Base-by-base conservation (phyloP, 2,329 filamentous ascomycete species). In the Rutstroemia sp. region DNA sequence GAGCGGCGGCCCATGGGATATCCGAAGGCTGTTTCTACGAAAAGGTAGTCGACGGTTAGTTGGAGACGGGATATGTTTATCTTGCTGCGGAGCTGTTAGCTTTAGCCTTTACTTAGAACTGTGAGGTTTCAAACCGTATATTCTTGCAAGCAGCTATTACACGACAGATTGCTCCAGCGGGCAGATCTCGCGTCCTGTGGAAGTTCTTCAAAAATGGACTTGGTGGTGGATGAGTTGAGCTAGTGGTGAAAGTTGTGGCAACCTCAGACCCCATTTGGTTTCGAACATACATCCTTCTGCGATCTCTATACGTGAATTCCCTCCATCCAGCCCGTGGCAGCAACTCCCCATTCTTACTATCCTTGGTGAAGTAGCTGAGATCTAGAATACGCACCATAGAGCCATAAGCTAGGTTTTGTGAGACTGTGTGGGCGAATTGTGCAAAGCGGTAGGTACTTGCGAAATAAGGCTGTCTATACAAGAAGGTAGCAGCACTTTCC, bases 361-460 rank as follows among this genome's bases (percentile, higher is more conserved):
- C 47, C 21, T 56, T 55, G 9, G 19, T n/a, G 25, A 65, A 62
- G n/a, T 57, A 48, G 18, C 59, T 61, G 10, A 66, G 54, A 52
- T 66, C 62, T 4, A 66, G 51, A 12, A 44, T 51, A 6, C 56
- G 61, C 4, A 66, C 65, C 41, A 62, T 41, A 16, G 39, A 23
- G 4, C 60, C 62, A 49, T 62, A 62, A 21, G 54, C 48, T 8
- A 42, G 51, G 9, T 60, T 60, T 37, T 61, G 56, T 10, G 56
- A 49, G 8, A 64, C 58, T 2, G 55, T 61, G 19, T 56, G 54
- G n/a, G 56, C 50, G 44, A 66, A 65, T 56, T 66, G 65, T 0
- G 62, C 63, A 37, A 61, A 62, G 21, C 63, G 62, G 49, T 66
- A 66, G 12, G 65, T 65, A 12, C 59, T 61, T 9, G 56, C 57